Evolutionary conservation across 805 yeast genomes (phyloP).

Genomic region (Ogataea ramenticola): DNA sequence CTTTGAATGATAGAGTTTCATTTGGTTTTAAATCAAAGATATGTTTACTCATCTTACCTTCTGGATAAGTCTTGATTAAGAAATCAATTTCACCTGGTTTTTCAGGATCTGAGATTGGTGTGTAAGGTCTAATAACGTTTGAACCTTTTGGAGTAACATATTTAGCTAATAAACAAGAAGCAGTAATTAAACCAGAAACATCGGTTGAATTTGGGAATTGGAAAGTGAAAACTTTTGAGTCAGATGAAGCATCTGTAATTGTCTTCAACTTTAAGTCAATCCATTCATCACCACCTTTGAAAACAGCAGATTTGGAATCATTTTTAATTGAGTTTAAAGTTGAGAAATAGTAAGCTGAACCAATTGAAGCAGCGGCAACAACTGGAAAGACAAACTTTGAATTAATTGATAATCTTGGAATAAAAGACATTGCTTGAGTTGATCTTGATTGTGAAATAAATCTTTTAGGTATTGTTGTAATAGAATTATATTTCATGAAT

Average conservation of each 20-base stretch:
- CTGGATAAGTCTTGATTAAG: conserved; percentile 80
- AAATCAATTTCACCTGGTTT: conserved; percentile 71
- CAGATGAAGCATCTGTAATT: conserved; percentile 43
- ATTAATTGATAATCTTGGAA: conserved; percentile 5
- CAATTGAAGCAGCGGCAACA: conserved; percentile 34
- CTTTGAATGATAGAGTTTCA: conserved; percentile 86
- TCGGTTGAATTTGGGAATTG: conserved; percentile 61
- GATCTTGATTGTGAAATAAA: too few species aligned
- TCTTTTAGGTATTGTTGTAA: too few species aligned
- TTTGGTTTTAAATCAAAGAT: conserved; percentile 61
- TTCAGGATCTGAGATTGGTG: conserved; percentile 72
- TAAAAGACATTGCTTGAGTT: conserved; percentile 6
- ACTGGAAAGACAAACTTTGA: conserved; percentile 15
- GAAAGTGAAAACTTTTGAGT: conserved; percentile 65
- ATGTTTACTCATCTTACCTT: conserved; percentile 83
- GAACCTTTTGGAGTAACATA: conserved; percentile 76
- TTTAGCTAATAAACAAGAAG: conserved; percentile 78
- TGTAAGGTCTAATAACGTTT: conserved; percentile 81
- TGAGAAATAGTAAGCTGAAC: conserved; percentile 28
- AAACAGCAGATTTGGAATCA: conserved; percentile 38
- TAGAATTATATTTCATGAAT: too few species aligned
- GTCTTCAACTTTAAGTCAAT: conserved; percentile 53
- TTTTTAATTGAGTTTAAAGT: conserved; percentile 22
- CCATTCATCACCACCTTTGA: conserved; percentile 64
- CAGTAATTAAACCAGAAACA: conserved; percentile 68